Conservation (phyloP, 2,329 filamentous ascomycete species). For the Calonectria multiphialidica region DNA sequence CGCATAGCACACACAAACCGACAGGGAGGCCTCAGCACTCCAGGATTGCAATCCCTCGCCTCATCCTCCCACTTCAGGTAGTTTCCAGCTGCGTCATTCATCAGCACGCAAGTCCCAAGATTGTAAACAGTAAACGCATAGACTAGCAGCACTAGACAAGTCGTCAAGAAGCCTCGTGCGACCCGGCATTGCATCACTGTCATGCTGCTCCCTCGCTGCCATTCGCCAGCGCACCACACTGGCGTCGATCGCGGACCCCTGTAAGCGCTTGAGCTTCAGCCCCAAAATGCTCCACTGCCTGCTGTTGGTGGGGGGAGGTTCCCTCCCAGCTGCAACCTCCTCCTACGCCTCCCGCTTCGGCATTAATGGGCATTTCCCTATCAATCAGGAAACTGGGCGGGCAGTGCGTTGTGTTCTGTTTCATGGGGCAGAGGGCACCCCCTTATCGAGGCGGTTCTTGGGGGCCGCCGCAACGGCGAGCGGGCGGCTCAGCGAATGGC, state of each 20-base stretch:
- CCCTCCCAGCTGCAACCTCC: not conserved
- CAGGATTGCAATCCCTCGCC: not conserved
- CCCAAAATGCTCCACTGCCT: conserved; percentile 5
- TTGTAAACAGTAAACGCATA: not conserved
- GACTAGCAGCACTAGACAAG: not conserved
- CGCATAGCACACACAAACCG: not conserved
- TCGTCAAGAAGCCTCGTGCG: not conserved
- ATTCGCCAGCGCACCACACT: conserved; percentile 2
- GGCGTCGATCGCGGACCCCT: conserved; percentile 2
- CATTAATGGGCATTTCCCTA: not conserved
- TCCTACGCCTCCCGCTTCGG: too few relatives aligned
- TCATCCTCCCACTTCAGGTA: not conserved
- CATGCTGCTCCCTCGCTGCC: conserved; percentile 3
- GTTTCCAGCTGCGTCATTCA: not conserved
- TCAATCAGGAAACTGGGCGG: not conserved
- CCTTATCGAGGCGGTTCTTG: not conserved
- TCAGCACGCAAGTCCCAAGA: not conserved
- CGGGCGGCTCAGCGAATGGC: not conserved
- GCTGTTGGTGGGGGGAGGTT: not conserved
- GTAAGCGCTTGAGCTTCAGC: not conserved
- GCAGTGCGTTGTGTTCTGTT: not conserved
- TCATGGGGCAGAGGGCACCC: not conserved
- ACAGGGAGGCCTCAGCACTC: not conserved
- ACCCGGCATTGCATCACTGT: not conserved
- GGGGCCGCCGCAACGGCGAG: not conserved